Base-by-base conservation (phyloP, 345 rosid species). In the Pistacia integerrima region DNA sequence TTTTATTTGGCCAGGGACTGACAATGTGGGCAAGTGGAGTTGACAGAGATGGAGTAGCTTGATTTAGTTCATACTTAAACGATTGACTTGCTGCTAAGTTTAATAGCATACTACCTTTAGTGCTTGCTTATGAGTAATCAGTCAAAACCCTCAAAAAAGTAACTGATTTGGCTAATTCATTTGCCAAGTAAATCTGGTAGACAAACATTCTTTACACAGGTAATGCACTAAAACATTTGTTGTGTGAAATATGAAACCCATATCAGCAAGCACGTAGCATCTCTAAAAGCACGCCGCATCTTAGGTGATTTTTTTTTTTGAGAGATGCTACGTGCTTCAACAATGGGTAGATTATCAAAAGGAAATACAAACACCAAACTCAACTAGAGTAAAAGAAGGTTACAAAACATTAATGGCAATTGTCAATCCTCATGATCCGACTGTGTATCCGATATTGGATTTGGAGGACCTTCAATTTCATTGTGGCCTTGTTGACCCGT, bases 371-470 rank as follows among this genome's bases (percentile, higher is more conserved):
- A 49, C 41, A 36, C 25, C 52, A 54, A 5, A 10, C 51, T 36
- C 64, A 57, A n/a, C 13, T 0, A 36, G 20, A 48, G 33, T 22
- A 12, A 8, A n/a, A 36, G 18, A 12, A 1, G 74, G 63, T 9
- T 52, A n/a, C 44, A 28, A 18, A 66, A 66, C 33, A 30, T 30
- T 2, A 2, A 11, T 12, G 13, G 5, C 18, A 20, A 33, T 30
- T 25, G 6, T 74, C 78, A 89, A 76, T 79, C 88, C 61, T 85
- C 91, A 33, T 41, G 77, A 5, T 75, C 81, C 2, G 85, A 74
- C 0, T 67, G 85, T 12, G 76, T 59, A 66, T 88, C 87, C 30
- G 69, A 18, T 72, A 64, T 60, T 77, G 72, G 64, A 13, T 58
- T 60, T 12, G 80, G 56, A 30, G 69, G 79, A 46, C 58, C 17